Base-by-base conservation (phyloP, 2,329 filamentous ascomycete genomes). In the Xylaria sp. region DNA sequence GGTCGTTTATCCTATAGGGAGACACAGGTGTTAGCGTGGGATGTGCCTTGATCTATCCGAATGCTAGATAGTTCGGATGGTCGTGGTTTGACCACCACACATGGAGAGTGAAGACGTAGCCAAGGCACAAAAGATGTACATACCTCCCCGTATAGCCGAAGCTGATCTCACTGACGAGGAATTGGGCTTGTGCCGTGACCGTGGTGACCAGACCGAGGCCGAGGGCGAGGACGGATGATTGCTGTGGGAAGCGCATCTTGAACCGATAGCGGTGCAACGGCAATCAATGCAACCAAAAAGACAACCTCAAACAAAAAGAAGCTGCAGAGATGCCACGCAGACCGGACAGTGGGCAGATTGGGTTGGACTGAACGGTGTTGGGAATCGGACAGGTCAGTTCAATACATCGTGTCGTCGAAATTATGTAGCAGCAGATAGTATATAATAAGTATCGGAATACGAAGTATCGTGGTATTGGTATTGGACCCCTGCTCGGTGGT, bases 111-210 rank as follows among this genome's bases (percentile, higher is more conserved):
- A n/a, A 33, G 49, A 4, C 49, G 9, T n/a, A 9, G 15, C 49
- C 49, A 13, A 53, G 33, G 49, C 49, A 54, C 59, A 54, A 38
- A 13, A 17, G 49, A 57, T 10, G 67, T 36, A 58, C 77, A 51
- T 82, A 91, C 90, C 84, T 87, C 74, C 86, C 85, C 69, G 87
- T 86, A 77, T 92, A 87, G 44, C 93, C 93, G 79, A 97, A 97
- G 79, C 92, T 94, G 58, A 93, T 86, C 76, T 90, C 89, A 73
- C 89, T 90, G 76, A 93, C 87, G 63, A 93, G 83, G 74, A 88
- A 89, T 76, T 92, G 88, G 42, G 90, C 90, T 62, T 87, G 84
- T 42, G 83, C 83, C 56, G 83, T 79, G 67, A 86, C 73, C 1
- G 72, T 77, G 65, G 83, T 81, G 71, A 81, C 81, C 69, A 87